Evolutionary conservation across 371 early-diverging fungal genomes (phyloP).

Genomic region (Conidiobolus incongruus): DNA sequence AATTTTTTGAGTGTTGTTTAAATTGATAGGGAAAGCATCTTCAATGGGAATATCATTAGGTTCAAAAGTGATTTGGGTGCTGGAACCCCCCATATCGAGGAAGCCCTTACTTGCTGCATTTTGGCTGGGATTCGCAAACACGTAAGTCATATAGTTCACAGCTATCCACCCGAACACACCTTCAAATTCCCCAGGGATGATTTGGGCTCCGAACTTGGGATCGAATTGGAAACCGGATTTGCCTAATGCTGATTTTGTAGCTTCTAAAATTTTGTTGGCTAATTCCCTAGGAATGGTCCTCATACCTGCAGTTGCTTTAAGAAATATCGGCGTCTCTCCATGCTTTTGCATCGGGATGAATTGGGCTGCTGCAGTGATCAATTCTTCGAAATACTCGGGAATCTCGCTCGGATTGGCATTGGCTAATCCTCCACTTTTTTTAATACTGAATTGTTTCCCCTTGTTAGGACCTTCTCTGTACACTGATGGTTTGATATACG

Average conservation of each 20-base stretch:
- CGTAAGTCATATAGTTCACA: constrained; percentile 67
- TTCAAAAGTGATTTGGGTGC: too few species aligned
- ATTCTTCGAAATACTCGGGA: constrained; percentile 30
- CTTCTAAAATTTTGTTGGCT: constrained; percentile 24
- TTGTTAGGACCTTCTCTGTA: background rate
- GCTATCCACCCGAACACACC: constrained; percentile 89
- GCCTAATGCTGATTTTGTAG: constrained; percentile 12
- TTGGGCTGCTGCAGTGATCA: constrained; percentile 49
- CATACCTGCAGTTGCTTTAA: constrained; percentile 90
- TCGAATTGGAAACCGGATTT: constrained; percentile 13
- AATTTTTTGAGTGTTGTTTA: constrained; percentile 8
- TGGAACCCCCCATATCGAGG: constrained; percentile 78
- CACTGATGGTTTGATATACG: constrained; percentile 1
- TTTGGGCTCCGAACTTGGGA: constrained; percentile 38
- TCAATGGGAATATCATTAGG: constrained; percentile 44
- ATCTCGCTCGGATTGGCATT: constrained; percentile 15
- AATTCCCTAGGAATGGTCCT: constrained; percentile 36
- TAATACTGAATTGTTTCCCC: constrained; percentile 1
- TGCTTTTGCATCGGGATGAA: constrained; percentile 39
- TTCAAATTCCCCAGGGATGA: constrained; percentile 80
- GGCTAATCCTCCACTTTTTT: constrained; percentile 1
- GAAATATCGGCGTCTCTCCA: constrained; percentile 47
- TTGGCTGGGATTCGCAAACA: constrained; percentile 15
- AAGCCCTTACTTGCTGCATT: constrained; percentile 50
- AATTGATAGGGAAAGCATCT: constrained; percentile 16